phyloP scores from a whole-genome alignment of 208 protist species.

The Crithidia acanthocephali region DNA sequence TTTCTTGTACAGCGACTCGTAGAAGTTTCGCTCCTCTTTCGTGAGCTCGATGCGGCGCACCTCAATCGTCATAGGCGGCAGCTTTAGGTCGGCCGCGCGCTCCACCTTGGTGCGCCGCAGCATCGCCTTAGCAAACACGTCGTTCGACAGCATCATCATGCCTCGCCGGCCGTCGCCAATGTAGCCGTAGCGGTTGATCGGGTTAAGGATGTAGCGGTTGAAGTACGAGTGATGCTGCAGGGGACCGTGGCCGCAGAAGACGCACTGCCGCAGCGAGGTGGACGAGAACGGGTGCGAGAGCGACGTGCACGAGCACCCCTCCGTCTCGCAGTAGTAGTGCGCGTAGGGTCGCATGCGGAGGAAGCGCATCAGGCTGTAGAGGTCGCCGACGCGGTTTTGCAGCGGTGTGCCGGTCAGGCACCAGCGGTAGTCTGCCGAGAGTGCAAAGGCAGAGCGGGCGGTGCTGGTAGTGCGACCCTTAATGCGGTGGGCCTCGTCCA shows the following conservation, averaged over 20 bases:
- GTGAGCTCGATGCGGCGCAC: conserved; percentile 66
- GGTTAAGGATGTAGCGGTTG: conserved; percentile 94
- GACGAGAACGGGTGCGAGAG: conserved; percentile 90
- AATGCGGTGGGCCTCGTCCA: conserved; percentile 95
- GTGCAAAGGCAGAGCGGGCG: conserved; percentile 82
- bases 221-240: conserved; percentile 94
- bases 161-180: conserved; percentile 86
- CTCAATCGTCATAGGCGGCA: conserved; percentile 72
- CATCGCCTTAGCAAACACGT: conserved; percentile 89
- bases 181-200: conserved; percentile 95
- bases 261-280: conserved; percentile 72
- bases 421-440: conserved; percentile 85
- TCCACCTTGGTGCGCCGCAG: conserved; percentile 93
- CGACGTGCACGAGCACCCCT: conserved; percentile 90
- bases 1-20: conserved; percentile 93
- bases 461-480: conserved; percentile 91
- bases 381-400: conserved; percentile 97
- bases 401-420: conserved; percentile 96
- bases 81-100: conserved; percentile 80
- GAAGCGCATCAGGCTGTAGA: conserved; percentile 97
- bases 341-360: conserved; percentile 82
- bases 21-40: conserved; percentile 89
- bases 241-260: conserved; percentile 93
- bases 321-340: conserved; percentile 89
- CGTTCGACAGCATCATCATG: conserved; percentile 89